Base-by-base conservation (phyloP, 192 early-diverging fungal species). In the Backusella macrospora region DNA sequence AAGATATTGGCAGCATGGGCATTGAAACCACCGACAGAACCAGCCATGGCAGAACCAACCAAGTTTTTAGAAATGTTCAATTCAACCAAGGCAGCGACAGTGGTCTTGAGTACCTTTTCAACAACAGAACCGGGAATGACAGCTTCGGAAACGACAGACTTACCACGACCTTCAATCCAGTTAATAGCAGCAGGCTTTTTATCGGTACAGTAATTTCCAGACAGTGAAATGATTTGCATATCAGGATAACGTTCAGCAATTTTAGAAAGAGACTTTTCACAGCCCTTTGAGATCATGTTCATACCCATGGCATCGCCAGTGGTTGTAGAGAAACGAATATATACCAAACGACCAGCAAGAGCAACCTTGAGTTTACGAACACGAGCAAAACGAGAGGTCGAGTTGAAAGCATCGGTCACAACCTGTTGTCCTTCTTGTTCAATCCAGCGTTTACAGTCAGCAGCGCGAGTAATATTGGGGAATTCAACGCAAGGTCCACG, bases 271-370 rank as follows among this genome's bases (percentile, higher is more conserved):
- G 95, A 85, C 81, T 91, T 88, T 84, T 98, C 96, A 71, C 92
- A 94, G 38, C 95, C 95, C 80, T 97, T 97, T 23, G 95, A 96
- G 52, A 96, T 96, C 95, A 98, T 97, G 80, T 97, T 97, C 96
- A 97, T 97, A 26, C 96, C 96, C 96, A 98, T 98, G 5, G 96
- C 96, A 81, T 98, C 96, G 65, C 96, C 96, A 1, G 96, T 98
- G 0, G 90, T 86, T 2, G 96, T 95, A 0, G 92, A 84, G 84
- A 98, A 98, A 26, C 96, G 92, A 70, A 98, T 90, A 65, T 86
- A 98, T 1, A 96, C 83, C 47, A 96, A 80, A 34, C 90, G 86
- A 9, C 96, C 96, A 42, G 95, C 93, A 14, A 96, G 63, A 8
- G 91, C 90, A 13, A 92, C 83, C 86, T 98, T 96, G 46, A 98